Base-by-base conservation (phyloP, 129 eudicot species). In the Artemisia tridentata region DNA sequence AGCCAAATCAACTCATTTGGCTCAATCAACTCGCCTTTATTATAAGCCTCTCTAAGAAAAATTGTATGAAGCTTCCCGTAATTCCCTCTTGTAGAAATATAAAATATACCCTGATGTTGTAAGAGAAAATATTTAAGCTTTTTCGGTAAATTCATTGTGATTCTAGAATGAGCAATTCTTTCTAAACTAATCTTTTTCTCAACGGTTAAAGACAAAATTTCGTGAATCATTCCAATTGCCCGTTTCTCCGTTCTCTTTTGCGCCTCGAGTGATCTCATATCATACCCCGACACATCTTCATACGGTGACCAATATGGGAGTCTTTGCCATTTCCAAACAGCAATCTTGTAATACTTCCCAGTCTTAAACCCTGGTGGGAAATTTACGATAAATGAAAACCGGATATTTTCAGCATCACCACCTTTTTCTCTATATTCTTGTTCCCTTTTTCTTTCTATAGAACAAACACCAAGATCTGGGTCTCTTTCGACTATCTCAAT, bases 281-380 rank as follows among this genome's bases (percentile, higher is more conserved):
- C 96, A 57, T 85, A 85, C 17, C 96, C 96, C 1, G 87, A 80
- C 17, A 90, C 69, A 65, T 88, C 90, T 72, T 90, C 99, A 23
- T 95, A 95, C 0, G 99, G 99, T 8, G 96, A 90, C 99, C 96
- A 95, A 72, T 95, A 95, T 5, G 99, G 96, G 63, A 90, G 75
- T 78, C 96, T 63, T 77, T 95, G 99, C 97, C 97, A 95, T 68
- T 95, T 88, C 99, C 97, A 85, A 43, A 90, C 77, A 12, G 93
- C 97, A 67, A 85, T 88, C 80, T 82, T 95, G 73, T 80, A 95
- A 75, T 86, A 87, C 84, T 90, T 90, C 14, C 85, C 84, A 7
- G 83, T 81, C 86, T 82, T 95, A 48, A 87, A 95, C 25, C 97
- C 97, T 1, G 99, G 96, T 0, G 99, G 97, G 50, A 95, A 95